Evolutionary conservation across 805 yeast genomes (phyloP), one percentile per base, ranked within the genome.

Genomic region (Metschnikowia cerradonensis): DNA sequence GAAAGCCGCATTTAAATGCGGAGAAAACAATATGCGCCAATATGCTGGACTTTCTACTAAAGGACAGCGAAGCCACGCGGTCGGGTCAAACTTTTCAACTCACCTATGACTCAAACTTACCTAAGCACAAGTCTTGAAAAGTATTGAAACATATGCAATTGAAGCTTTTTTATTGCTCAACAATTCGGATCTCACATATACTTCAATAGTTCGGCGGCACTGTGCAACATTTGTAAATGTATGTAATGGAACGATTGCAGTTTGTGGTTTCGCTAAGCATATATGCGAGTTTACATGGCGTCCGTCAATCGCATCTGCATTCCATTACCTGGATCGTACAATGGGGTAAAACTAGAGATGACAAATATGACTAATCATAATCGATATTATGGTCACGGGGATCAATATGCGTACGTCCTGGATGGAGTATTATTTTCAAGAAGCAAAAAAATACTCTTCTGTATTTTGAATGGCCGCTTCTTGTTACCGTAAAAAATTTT

Each of bases 1-100:
- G 41, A n/a, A 39, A 22, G 13, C 31, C 31, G 41, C 41, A 22
- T 19, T 14, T 31, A 23, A 22, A 17, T 39, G 32, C 32, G 41
- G 41, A 39, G 41, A 39, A 39, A 31, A 39, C 41, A 39, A 37
- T 23, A 22, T 11, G 32, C 30, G 32, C 41, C 19, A n/a, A n/a
- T 23, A 39, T 39, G 31, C 41, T 22, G 41, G 17, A n/a, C n/a
- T 3, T n/a, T 6, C n/a, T 22, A 22, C 41, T 23, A 39, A 23
- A 39, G 41, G 41, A 39, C 41, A 39, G 41, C 41, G 10, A 39
- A 39, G 41, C 32, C 41, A 39, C 32, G 41, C 41, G 31, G 14
- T 33, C 20, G n/a, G 31, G 19, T 23, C 19, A 39, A 39, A 39
- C 14, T 39, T 39, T 39, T 23, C 19, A 5, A 32, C 17, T 14